Evolutionary conservation across 2,329 filamentous ascomycete genomes (phyloP).

Genomic region (Ciborinia camelliae): DNA sequence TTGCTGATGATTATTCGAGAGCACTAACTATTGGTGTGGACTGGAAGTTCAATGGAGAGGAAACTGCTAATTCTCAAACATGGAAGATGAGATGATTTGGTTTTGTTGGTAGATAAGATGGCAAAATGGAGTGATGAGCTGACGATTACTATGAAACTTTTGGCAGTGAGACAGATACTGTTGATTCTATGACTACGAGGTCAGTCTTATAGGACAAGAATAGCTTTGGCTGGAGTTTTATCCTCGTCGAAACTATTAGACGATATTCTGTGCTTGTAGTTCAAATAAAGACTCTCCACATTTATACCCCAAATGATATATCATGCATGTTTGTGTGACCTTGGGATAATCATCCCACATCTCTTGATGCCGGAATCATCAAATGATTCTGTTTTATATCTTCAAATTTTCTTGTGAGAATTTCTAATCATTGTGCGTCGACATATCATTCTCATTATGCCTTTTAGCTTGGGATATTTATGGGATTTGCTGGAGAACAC

Average conservation of each 20-base stretch:
- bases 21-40: slow-evolving; percentile 61
- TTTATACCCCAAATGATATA: not conserved
- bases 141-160: not conserved
- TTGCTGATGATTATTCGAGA: slow-evolving; percentile 66
- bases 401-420: not conserved
- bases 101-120: not conserved
- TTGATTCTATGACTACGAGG: not conserved
- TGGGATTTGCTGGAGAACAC: too few species aligned
- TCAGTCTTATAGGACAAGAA: not conserved
- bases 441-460: not conserved
- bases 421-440: too few species aligned
- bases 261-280: not conserved
- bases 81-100: slow-evolving; percentile 37
- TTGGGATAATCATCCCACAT: not conserved
- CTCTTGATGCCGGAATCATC: not conserved
- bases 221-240: not conserved
- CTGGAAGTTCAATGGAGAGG: slow-evolving; percentile 47
- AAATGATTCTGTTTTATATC: not conserved
- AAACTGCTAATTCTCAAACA: slow-evolving; percentile 29
- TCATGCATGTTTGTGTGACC: not conserved
- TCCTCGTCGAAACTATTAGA: not conserved
- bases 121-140: not conserved
- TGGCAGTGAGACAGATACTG: not conserved
- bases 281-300: not conserved
- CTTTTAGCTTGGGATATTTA: not conserved